Evolutionary conservation across 805 yeast species (phyloP).

Genomic region (Barnettozyma salicaria): DNA sequence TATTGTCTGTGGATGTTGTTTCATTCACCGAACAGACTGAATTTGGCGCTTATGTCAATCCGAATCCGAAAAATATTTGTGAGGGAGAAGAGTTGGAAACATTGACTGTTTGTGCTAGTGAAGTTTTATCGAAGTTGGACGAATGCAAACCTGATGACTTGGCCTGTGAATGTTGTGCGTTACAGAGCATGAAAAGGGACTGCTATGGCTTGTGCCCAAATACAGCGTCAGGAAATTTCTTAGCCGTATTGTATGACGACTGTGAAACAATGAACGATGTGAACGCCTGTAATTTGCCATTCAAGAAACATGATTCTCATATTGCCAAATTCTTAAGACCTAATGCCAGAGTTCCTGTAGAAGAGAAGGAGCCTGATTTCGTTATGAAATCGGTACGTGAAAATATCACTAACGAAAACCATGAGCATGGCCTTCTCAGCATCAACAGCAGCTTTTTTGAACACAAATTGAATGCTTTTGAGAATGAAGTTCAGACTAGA

Average conservation of each 20-base stretch:
- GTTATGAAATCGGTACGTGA: conserved; percentile 19
- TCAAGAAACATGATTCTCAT: conserved; percentile 37
- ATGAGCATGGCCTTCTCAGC: neutral
- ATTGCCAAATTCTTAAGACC: conserved; percentile 26
- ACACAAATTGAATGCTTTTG: conserved; percentile 3
- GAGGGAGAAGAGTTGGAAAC: conserved; percentile 38
- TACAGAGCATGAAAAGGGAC: conserved; percentile 40
- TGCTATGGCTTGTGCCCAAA: conserved; percentile 47
- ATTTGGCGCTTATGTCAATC: conserved; percentile 39
- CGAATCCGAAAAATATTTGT: conserved; percentile 41
- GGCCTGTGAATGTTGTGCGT: conserved; percentile 53
- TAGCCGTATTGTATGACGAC: conserved; percentile 40
- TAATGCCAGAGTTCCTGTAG: conserved; percentile 22
- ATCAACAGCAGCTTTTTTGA: conserved; percentile 3
- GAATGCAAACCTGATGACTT: conserved; percentile 48
- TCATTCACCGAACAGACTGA: conserved; percentile 26
- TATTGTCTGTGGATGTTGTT: conserved; percentile 12
- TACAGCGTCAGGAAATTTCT: conserved; percentile 39
- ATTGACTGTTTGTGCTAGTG: conserved; percentile 40
- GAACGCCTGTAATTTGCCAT: conserved; percentile 46
- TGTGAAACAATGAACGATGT: conserved; percentile 42
- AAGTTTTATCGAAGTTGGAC: conserved; percentile 39
- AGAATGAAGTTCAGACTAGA: neutral
- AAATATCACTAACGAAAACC: conserved; percentile 9
- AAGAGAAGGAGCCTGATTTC: conserved; percentile 24